Base-by-base conservation (phyloP, 2,329 filamentous ascomycete species). In the Colletotrichum truncatum region DNA sequence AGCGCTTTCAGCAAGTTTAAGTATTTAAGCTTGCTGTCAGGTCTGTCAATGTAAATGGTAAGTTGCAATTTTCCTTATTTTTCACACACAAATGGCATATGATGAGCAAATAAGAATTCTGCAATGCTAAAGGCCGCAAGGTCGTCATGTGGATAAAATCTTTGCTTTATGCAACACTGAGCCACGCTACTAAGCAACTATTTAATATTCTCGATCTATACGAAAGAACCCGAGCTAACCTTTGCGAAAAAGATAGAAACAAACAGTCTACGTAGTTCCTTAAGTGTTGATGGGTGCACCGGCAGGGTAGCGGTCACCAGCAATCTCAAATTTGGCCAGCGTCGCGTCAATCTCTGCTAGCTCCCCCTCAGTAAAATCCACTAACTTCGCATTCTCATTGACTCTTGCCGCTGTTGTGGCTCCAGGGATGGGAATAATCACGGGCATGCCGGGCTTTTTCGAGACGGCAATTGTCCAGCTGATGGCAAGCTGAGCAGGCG, bases 391-490 rank as follows among this genome's bases (percentile, higher is more conserved):
- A 69, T 92, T 92, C 80, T 92, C 89, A n/a, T 78, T 70, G 10
- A 91, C 82, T 21, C 89, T 81, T 36, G 78, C 81, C 9, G 77
- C 78, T 4, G 82, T 87, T 1, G 86, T 87, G 8, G 89, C 85
- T 3, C 90, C 90, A 0, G 90, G 90, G 66, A 92, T 91, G 6
- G 89, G 89, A 53, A 92, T 85, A 66, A 91, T 85, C 14, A 71
- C 75, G 21, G 85, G 85, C 82, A 86, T 82, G 38, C 84, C 87
- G 6, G 84, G 80, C 34, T 78, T 80, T 54, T 76, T 78, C 41
- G 81, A 84, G 39, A 88, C 77, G 2, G 81, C 76, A 45, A 82
- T 70, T 3, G 88, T 76, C 90, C 91, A 94, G 53, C 82, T 84
- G 57, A 93, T 80, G 12, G 90, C 90, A 26, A 93, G 79, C 77